A percentile compares a stretch with the other conserved stretches of the same genome.
These are phyloP conservation scores for Lachnellula cervina DNA, from an alignment of 2,329 filamentous ascomycete genomes.

Conservation along the genomic window DNA sequence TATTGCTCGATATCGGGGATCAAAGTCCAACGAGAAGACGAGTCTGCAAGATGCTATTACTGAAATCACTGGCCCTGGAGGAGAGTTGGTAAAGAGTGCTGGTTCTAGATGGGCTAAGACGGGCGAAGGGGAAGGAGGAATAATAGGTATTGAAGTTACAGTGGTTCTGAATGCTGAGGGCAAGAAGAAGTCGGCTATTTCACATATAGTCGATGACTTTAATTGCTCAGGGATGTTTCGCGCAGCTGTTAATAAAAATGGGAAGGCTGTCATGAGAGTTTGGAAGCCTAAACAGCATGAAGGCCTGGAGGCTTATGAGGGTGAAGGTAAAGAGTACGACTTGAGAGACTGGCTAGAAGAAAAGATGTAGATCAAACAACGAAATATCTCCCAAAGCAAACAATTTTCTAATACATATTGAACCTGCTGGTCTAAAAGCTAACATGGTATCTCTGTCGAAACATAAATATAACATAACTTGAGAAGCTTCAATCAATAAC, in stretches of 20 bases:
- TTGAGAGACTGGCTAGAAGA: conserved; percentile 27
- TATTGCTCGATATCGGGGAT: conserved; percentile 58
- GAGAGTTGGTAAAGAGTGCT: conserved; percentile 70
- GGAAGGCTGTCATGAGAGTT: conserved; percentile 51
- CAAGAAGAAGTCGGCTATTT: conserved; percentile 38
- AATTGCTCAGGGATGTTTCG: conserved; percentile 89
- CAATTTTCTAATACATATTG: background rate
- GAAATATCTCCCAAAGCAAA: background rate
- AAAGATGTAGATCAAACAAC: conserved; percentile 6
- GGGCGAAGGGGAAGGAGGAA: conserved; percentile 77
- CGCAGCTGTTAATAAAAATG: conserved; percentile 65
- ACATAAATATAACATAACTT: background rate
- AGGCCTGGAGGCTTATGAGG: conserved; percentile 29
- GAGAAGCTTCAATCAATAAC: conserved; percentile 6
- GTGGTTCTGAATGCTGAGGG: conserved; percentile 41
- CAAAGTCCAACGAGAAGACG: conserved; percentile 13
- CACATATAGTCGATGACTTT: conserved; percentile 66
- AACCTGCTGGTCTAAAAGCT: background rate
- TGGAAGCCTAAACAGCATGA: conserved; percentile 38
- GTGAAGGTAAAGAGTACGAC: conserved; percentile 30
- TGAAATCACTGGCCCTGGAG: conserved; percentile 63
- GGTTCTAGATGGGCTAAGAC: conserved; percentile 67
- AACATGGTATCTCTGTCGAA: background rate
- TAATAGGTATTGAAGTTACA: conserved; percentile 72
- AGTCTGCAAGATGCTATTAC: conserved; percentile 55